Evolutionary conservation across 1,284 basidiomycete species (phyloP).

Genomic region (Pulveroboletus sp.): DNA sequence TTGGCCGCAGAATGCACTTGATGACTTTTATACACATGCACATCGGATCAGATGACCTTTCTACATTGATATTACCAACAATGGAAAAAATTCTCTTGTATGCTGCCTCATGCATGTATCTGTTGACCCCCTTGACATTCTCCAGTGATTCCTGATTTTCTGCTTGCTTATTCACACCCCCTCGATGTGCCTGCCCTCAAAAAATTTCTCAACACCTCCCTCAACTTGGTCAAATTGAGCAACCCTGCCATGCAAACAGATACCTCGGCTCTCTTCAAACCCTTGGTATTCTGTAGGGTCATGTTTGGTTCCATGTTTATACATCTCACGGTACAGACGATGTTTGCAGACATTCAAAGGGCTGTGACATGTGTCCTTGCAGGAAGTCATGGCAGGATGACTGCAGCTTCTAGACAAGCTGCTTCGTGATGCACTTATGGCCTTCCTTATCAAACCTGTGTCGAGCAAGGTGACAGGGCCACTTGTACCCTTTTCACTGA

Average conservation of each 20-base stretch:
- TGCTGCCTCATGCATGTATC: too few relatives aligned
- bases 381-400: slow-evolving; percentile 23
- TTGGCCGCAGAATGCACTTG: too few relatives aligned
- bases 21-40: too few relatives aligned
- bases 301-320: slow-evolving; percentile 65
- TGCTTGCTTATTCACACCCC: slow-evolving; percentile 51
- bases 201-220: slow-evolving; percentile 59
- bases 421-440: slow-evolving; percentile 52
- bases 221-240: slow-evolving; percentile 76
- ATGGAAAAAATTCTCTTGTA: too few relatives aligned
- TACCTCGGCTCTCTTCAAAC: slow-evolving; percentile 59
- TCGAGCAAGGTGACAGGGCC: slow-evolving; percentile 21
- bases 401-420: slow-evolving; percentile 51
- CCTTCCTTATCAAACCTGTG: slow-evolving; percentile 35
- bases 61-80: not conserved
- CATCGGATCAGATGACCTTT: too few relatives aligned
- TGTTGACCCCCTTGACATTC: slow-evolving; percentile 2
- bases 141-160: slow-evolving; percentile 53
- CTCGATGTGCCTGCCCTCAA: slow-evolving; percentile 55
- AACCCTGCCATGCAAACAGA: slow-evolving; percentile 62
- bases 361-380: slow-evolving; percentile 44
- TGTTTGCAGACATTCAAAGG: slow-evolving; percentile 51
- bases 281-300: slow-evolving; percentile 47
- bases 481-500: not conserved
- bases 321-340: slow-evolving; percentile 62